A percentile compares a stretch with the other conserved stretches of the same genome.
Conservation (phyloP, 2,329 filamentous ascomycete genomes). For the Colletotrichum limetticola region DNA sequence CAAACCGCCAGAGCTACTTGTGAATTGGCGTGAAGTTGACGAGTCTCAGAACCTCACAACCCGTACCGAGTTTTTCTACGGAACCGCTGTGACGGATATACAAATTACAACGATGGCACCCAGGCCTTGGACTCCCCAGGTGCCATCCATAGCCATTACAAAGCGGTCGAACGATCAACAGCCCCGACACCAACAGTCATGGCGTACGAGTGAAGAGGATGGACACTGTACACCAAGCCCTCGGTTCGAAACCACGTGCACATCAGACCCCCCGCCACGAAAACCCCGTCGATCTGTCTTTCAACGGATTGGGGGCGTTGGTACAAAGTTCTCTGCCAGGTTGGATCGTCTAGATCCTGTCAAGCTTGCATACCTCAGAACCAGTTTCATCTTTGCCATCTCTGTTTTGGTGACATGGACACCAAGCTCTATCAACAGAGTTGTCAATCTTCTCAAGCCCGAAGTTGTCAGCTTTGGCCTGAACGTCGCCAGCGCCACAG, state of each 20-base stretch:
- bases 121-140: constrained; percentile 25
- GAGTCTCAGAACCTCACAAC: constrained; percentile 39
- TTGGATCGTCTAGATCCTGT: constrained; percentile 63
- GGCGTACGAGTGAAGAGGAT: constrained; percentile 31
- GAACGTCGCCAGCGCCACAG: constrained; percentile 75
- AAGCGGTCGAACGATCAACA: constrained; percentile 15
- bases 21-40: background rate
- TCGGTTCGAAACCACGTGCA: constrained; percentile 42
- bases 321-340: constrained; percentile 36
- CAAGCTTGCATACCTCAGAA: constrained; percentile 70
- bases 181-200: constrained; percentile 11
- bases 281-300: constrained; percentile 27
- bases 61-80: constrained; percentile 51
- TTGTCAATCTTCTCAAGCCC: constrained; percentile 73
- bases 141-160: constrained; percentile 32
- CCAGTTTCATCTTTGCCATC: constrained; percentile 70
- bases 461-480: constrained; percentile 68
- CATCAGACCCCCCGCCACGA: constrained; percentile 31
- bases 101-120: constrained; percentile 49
- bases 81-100: constrained; percentile 65
- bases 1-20: background rate
- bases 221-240: constrained; percentile 7
- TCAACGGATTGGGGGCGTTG: constrained; percentile 27
- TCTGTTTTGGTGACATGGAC: constrained; percentile 72
- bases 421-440: constrained; percentile 77